Percentiles rank a stretch among this genome's conserved stretches.
Conservation (phyloP, 306 rosid genomes). For the Amphicarpaea edgeworthii region DNA sequence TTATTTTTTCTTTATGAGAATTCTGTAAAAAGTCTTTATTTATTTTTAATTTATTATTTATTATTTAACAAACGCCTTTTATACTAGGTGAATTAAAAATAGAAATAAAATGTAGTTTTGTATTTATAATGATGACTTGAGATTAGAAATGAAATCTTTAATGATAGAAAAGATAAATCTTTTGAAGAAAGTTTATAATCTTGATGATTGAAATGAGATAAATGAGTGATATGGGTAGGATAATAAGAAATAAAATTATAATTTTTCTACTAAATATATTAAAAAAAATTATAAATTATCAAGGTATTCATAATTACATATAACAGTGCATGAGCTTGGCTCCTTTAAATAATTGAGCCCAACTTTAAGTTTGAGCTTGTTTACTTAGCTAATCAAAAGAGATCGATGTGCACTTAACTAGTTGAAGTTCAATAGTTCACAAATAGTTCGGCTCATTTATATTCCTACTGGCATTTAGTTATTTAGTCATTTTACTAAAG, state of each 20-base stretch:
- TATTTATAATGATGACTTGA: slow-evolving; percentile 2
- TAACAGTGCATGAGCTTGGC: neutral
- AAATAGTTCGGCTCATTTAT: neutral
- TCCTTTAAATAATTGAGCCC: neutral
- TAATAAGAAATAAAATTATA: neutral
- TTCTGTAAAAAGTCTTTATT: neutral
- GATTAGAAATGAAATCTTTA: neutral
- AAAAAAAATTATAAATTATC: neutral
- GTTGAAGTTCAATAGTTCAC: neutral
- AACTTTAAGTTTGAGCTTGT: neutral
- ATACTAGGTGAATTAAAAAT: neutral
- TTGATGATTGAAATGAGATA: neutral
- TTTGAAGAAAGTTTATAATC: neutral
- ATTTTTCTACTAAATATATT: neutral
- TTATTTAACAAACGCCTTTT: neutral
- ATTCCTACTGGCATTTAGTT: neutral
- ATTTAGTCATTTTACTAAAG: slow-evolving; percentile 19
- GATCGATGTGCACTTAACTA: neutral
- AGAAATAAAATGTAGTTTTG: neutral
- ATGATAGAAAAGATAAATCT: neutral
- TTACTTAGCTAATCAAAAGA: neutral
- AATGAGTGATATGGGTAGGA: neutral
- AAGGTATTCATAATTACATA: neutral
- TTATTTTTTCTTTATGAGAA: neutral
- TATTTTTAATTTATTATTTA: neutral